A percentile compares a stretch with the other conserved stretches of the same genome.
These are phyloP conservation scores for Craterostigma plantagineum DNA, from an alignment of 257 asterid species.

Conservation along the genomic window DNA sequence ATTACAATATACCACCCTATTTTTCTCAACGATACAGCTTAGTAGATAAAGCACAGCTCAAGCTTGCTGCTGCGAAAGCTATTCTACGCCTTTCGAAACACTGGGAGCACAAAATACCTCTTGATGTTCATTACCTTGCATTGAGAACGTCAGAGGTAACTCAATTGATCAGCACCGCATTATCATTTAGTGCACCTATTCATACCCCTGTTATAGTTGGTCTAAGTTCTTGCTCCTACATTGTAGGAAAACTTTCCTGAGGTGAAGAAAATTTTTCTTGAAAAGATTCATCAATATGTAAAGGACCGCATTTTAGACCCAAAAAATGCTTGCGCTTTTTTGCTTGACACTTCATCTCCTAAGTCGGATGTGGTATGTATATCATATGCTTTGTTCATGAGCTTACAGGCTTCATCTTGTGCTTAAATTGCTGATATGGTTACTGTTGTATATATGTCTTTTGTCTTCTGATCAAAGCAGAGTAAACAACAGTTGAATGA, in stretches of 20 bases:
- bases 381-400: no score
- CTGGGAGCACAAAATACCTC: constrained; percentile 93
- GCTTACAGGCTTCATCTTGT: no score
- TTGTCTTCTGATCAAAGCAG: constrained; percentile 23
- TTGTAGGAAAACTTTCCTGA: constrained; percentile 66
- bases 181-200: constrained; percentile 4
- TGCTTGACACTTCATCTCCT: constrained; percentile 45
- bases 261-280: constrained; percentile 48
- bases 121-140: constrained; percentile 63
- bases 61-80: constrained; percentile 95
- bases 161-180: constrained; percentile 2
- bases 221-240: constrained; percentile 4
- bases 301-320: constrained; percentile 87
- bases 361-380: constrained; percentile 49
- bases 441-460: not conserved
- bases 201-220: no score
- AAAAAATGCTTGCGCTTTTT: constrained; percentile 78
- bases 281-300: constrained; percentile 77
- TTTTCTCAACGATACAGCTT: constrained; percentile 31
- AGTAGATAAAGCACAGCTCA: constrained; percentile 80
- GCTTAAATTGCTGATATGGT: no score
- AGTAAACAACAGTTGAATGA: constrained; percentile 62
- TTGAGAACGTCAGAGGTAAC: constrained; percentile 73
- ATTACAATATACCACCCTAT: constrained; percentile 12
- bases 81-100: constrained; percentile 83